Conservation (phyloP, 768 basidiomycete species). For the Serendipita indica region DNA sequence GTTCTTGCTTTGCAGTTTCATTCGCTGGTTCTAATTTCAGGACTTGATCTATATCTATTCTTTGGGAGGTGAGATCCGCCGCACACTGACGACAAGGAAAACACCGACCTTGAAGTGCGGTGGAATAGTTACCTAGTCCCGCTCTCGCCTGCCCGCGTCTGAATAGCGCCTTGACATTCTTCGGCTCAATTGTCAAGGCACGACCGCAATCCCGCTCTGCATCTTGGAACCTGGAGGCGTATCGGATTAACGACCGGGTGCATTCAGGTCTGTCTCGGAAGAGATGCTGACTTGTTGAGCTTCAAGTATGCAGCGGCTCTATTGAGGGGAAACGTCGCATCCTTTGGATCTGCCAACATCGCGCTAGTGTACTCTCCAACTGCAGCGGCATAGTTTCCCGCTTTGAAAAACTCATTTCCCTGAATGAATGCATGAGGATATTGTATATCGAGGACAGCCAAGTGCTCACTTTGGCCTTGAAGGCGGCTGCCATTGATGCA, state of each 20-base stretch:
- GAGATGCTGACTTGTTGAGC: conserved; percentile 72
- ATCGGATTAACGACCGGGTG: conserved; percentile 13
- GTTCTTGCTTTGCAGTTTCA: conserved; percentile 44
- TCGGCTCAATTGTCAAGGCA: conserved; percentile 37
- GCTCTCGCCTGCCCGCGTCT: conserved; percentile 60
- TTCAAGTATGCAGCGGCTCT: conserved; percentile 87
- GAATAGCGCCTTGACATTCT: conserved; percentile 69
- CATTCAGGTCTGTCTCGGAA: conserved; percentile 6
- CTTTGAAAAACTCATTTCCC: conserved; percentile 83
- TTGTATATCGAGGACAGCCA: background rate
- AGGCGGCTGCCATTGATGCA: background rate
- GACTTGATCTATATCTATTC: conserved; percentile 45
- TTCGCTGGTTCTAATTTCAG: conserved; percentile 52
- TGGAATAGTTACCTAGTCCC: conserved; percentile 36
- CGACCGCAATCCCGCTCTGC: conserved; percentile 66
- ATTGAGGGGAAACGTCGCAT: conserved; percentile 73
- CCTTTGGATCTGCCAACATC: conserved; percentile 48
- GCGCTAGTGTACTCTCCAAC: conserved; percentile 81
- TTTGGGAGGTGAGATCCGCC: background rate
- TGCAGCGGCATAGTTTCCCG: conserved; percentile 58
- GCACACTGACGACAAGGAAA: background rate
- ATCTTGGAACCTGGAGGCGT: conserved; percentile 46
- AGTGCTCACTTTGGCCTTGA: background rate
- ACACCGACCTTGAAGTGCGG: conserved; percentile 47
- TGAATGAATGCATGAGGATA: conserved; percentile 20